Evolutionary conservation across 345 rosid species (phyloP).

Genomic region (Lepidium africanum): DNA sequence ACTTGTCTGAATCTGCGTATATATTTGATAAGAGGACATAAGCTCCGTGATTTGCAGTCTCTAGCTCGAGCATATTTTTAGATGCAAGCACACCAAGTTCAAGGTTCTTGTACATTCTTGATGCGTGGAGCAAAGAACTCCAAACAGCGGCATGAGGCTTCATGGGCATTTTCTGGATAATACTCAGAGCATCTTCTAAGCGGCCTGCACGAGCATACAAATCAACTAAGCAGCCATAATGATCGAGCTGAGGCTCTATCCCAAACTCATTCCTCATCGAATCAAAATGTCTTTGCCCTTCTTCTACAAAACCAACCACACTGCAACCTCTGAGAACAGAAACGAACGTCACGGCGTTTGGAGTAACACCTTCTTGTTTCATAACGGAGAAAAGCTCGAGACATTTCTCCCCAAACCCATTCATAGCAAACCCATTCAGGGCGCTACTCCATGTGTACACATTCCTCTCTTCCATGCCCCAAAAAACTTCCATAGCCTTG

Average conservation of each 20-base stretch:
- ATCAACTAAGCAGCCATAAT: conserved; percentile 73
- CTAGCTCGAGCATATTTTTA: conserved; percentile 45
- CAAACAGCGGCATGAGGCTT: conserved; percentile 59
- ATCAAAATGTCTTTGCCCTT: conserved; percentile 41
- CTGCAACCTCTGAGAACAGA: conserved; percentile 53
- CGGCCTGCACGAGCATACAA: conserved; percentile 48
- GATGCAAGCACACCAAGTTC: conserved; percentile 50
- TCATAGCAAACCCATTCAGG: conserved; percentile 52
- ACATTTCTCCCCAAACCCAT: conserved; percentile 40
- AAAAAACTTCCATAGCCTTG: conserved; percentile 49
- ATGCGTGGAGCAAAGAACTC: conserved; percentile 64
- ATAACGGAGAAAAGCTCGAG: conserved; percentile 47
- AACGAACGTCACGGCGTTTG: conserved; percentile 48
- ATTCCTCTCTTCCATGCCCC: conserved; percentile 46
- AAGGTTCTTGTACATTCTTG: conserved; percentile 45
- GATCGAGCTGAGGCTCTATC: conserved; percentile 51
- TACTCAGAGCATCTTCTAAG: conserved; percentile 38
- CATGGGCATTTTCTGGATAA: conserved; percentile 46
- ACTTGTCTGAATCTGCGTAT: conserved; percentile 49
- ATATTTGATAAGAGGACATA: conserved; percentile 58
- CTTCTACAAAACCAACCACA: conserved; percentile 45
- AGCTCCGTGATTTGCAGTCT: conserved; percentile 43
- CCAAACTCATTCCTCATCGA: conserved; percentile 43
- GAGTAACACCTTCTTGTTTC: conserved; percentile 34
- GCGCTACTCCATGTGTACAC: conserved; percentile 59